Percentiles rank a stretch among this genome's conserved stretches.
Conservation (phyloP, 208 protist genomes). For the Trypanosoma congolense region DNA sequence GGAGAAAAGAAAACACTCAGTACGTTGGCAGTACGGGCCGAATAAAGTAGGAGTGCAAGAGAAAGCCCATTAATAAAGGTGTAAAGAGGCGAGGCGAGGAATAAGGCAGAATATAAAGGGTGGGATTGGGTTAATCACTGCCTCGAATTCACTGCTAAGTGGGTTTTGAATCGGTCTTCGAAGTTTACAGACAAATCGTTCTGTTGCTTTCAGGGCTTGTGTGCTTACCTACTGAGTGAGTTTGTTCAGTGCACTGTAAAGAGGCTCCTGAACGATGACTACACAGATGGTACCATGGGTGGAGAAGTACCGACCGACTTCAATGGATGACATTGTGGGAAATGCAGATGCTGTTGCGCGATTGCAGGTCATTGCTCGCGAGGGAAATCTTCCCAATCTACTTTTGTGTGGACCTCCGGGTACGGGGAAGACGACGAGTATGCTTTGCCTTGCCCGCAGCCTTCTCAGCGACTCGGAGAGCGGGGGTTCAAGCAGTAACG, state of each 20-base stretch:
- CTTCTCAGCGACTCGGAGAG: constrained; percentile 73
- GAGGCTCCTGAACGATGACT: neutral
- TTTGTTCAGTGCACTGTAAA: constrained; percentile 1
- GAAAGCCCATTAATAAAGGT: no score
- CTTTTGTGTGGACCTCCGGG: constrained; percentile 93
- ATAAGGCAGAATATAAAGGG: no score
- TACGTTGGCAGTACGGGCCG: no score
- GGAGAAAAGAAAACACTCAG: no score
- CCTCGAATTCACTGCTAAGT: no score
- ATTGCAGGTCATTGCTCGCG: constrained; percentile 92
- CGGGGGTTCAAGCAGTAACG: constrained; percentile 13
- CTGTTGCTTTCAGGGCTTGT: no score
- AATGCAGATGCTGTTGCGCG: constrained; percentile 96
- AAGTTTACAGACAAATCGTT: no score
- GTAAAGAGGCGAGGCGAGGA: no score
- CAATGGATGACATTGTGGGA: constrained; percentile 96
- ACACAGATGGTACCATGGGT: constrained; percentile 89
- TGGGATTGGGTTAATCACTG: no score
- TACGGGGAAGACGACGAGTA: constrained; percentile 97
- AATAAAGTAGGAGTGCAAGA: no score
- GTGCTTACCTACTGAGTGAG: neutral
- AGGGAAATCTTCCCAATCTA: constrained; percentile 98
- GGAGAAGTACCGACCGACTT: constrained; percentile 98
- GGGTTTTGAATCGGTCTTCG: no score
- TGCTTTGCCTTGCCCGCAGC: constrained; percentile 94